Evolutionary conservation across 768 basidiomycete genomes (phyloP).

Genomic region (Lentinus brumalis): DNA sequence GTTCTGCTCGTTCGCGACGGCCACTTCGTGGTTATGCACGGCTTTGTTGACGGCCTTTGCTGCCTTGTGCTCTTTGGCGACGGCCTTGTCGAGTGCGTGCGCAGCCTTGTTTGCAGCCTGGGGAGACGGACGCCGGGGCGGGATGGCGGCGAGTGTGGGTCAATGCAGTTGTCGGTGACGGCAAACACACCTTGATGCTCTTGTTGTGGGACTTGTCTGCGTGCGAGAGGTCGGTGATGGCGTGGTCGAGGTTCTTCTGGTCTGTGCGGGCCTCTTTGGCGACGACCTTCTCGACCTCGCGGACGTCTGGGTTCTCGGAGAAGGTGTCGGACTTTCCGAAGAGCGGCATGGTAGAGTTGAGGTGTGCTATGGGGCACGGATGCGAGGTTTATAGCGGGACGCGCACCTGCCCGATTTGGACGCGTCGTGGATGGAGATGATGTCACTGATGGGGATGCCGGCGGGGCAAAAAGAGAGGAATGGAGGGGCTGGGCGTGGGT

Average conservation of each 20-base stretch:
- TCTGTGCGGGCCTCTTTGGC: slow-evolving; percentile 55
- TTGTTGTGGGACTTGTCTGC: slow-evolving; percentile 57
- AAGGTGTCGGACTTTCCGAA: slow-evolving; percentile 28
- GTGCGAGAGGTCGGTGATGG: slow-evolving; percentile 53
- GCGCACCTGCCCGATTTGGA: too few species aligned
- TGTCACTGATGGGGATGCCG: too few species aligned
- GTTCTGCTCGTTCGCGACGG: slow-evolving; percentile 42
- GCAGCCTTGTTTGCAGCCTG: slow-evolving; percentile 51
- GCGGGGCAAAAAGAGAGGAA: too few species aligned
- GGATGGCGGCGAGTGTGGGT: neutral
- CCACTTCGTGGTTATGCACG: slow-evolving; percentile 52
- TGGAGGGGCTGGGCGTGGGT: too few species aligned
- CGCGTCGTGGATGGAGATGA: too few species aligned
- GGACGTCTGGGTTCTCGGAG: slow-evolving; percentile 32
- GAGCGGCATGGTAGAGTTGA: slow-evolving; percentile 27
- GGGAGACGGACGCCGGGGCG: neutral
- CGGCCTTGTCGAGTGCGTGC: slow-evolving; percentile 48
- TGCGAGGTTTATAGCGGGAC: neutral
- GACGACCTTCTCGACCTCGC: slow-evolving; percentile 47
- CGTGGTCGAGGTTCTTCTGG: slow-evolving; percentile 49
- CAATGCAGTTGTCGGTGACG: neutral
- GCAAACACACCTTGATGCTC: slow-evolving; percentile 48
- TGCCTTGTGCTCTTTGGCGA: slow-evolving; percentile 51
- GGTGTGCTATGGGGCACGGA: neutral
- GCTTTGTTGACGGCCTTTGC: slow-evolving; percentile 55